Evolutionary conservation across 2,329 filamentous ascomycete genomes (phyloP), one percentile per base, ranked within the genome.

Genomic region (Diaporthe citri): DNA sequence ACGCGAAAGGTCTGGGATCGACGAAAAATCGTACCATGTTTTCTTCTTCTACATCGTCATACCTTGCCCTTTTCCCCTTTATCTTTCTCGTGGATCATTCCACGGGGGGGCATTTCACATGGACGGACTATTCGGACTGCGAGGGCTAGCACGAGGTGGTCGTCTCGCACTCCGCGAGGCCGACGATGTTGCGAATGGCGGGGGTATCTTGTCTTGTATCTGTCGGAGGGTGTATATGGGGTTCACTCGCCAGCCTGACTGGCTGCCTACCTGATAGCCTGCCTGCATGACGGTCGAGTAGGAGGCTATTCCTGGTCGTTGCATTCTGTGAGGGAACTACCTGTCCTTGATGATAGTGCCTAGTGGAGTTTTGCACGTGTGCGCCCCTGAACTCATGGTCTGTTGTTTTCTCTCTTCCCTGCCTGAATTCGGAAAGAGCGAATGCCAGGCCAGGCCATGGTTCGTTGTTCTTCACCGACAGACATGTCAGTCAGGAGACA

Each of bases 1-100:
- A 69, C 64, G 64, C 34, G 34, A 55, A 55, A 69, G 48, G 64
- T 69, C 64, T 69, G 64, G 31, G 64, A 39, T 55, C 46, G 46
- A 55, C 31, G n/a, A 46, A 31, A 17, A 69, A 69, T 69, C 64
- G 48, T 55, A 69, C 64, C 28, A 36, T 41, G 55, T 69, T 55
- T 28, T 28, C 34, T 66, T 12, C 5, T 20, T 66, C 13, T 12
- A 25, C 62, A 25, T n/a, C 43, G 17, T n/a, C 43, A 25, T 66
- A 20, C 17, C 28, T 7, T 22, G 25, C 20, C 15, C 31, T 20
- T 8, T 36, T 10, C 43, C 62, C 31, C 31, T 17, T 39, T 28
- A 17, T 7, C 25, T n/a, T 25, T 25, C 34, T 52, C 48, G 25
- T 41, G 46, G 20, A 12, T 31, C 15, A 25, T 43, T n/a, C 17